Conservation (phyloP, 2,329 filamentous ascomycete genomes). For the Exophiala phaeomuriformis region DNA sequence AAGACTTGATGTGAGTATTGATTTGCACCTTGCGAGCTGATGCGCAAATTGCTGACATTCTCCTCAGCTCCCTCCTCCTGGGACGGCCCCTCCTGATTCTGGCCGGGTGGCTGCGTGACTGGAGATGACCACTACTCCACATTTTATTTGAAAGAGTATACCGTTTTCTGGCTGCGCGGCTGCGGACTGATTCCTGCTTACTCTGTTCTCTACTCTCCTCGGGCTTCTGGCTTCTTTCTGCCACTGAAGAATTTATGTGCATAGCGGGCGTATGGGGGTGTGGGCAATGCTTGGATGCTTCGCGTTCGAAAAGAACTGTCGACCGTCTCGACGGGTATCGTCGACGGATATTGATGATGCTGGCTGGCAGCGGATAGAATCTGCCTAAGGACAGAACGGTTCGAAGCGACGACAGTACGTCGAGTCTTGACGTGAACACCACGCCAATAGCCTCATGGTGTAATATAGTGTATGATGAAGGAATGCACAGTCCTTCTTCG, state of each 20-base stretch:
- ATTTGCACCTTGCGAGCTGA: background rate
- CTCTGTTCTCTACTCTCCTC: constrained; percentile 24
- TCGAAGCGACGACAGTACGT: background rate
- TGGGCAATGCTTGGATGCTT: constrained; percentile 2
- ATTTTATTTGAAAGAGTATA: constrained; percentile 20
- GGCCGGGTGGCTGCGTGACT: constrained; percentile 26
- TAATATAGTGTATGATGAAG: constrained; percentile 20
- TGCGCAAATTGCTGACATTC: constrained; percentile 3
- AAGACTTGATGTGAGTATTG: constrained; percentile 60
- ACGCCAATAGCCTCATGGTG: constrained; percentile 1
- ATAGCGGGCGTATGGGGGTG: constrained; percentile 22
- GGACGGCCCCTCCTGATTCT: constrained; percentile 25
- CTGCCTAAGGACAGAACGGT: background rate
- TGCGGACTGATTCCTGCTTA: background rate
- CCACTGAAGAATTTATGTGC: constrained; percentile 11
- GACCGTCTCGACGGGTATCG: background rate
- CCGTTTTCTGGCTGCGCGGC: constrained; percentile 13
- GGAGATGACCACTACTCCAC: constrained; percentile 22
- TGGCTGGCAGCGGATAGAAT: background rate
- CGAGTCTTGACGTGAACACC: constrained; percentile 2
- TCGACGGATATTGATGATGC: background rate
- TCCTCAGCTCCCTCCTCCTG: constrained; percentile 27
- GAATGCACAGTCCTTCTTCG: constrained; percentile 1
- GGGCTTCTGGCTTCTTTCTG: constrained; percentile 7
- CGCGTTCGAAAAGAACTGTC: background rate